Evolutionary conservation across 495 filamentous ascomycete species (phyloP).

Genomic region (Venustampulla echinocandica): DNA sequence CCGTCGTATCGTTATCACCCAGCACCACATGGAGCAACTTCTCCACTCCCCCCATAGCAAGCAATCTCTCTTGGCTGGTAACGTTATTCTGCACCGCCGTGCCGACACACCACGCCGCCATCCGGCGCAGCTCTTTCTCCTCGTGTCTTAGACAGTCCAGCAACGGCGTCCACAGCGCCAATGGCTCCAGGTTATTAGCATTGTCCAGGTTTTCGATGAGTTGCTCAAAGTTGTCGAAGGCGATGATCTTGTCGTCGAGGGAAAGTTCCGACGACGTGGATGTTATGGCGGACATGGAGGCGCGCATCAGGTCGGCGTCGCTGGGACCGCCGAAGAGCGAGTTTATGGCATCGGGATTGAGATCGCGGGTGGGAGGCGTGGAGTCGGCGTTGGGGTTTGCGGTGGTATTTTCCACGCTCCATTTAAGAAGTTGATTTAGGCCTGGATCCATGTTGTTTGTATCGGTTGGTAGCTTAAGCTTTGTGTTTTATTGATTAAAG

Average conservation of each 20-base stretch:
- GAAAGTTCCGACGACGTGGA: conserved; percentile 48
- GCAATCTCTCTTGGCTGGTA: conserved; percentile 67
- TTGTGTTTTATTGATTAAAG: no score
- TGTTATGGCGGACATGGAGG: conserved; percentile 64
- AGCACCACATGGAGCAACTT: conserved; percentile 55
- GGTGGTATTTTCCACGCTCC: conserved; percentile 76
- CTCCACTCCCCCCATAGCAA: conserved; percentile 62
- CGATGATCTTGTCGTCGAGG: conserved; percentile 70
- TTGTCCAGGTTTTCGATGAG: conserved; percentile 89
- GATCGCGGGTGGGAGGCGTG: conserved; percentile 28
- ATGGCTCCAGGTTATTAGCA: conserved; percentile 76
- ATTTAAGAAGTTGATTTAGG: conserved; percentile 74
- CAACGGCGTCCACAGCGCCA: conserved; percentile 75
- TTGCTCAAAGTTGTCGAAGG: conserved; percentile 95
- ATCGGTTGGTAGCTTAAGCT: no score
- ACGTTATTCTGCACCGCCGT: conserved; percentile 95
- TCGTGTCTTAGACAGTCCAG: conserved; percentile 55
- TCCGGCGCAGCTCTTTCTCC: conserved; percentile 62
- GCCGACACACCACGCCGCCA: conserved; percentile 87
- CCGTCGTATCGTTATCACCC: conserved; percentile 30
- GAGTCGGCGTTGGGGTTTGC: conserved; percentile 36
- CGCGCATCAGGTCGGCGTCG: conserved; percentile 84
- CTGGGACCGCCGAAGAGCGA: conserved; percentile 71
- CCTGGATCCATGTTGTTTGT: conserved; percentile 23
- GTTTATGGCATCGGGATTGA: conserved; percentile 59